Conservation (phyloP, 2,329 filamentous ascomycete species). For the Pestalotiopsis sp. region DNA sequence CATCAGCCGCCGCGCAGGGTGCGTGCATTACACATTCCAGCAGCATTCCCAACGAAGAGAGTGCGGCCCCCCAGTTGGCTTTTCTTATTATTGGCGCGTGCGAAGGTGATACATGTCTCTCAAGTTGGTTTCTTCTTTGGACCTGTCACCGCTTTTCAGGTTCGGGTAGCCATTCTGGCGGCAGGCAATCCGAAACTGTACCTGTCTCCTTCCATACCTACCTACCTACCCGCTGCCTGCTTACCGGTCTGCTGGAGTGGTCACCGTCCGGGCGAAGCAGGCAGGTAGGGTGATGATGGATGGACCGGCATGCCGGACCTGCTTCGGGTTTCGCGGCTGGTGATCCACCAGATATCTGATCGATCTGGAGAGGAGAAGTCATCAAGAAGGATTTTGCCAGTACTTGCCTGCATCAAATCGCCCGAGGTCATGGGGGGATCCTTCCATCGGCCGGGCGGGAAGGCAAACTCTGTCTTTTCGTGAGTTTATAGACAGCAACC, state of each 20-base stretch:
- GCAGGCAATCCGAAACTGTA: not conserved
- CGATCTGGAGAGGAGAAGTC: not conserved
- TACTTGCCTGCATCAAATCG: no score
- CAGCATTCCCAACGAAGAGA: not conserved
- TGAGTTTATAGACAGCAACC: not conserved
- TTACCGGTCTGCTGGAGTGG: not conserved
- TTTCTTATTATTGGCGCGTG: not conserved
- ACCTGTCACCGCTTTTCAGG: conserved; percentile 3
- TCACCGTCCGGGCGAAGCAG: not conserved
- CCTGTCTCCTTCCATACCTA: not conserved
- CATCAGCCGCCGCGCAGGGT: not conserved
- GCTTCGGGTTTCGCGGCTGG: not conserved
- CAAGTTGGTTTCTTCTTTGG: not conserved
- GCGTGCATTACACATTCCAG: not conserved
- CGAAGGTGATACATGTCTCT: not conserved
- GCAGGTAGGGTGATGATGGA: not conserved
- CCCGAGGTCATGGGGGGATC: no score
- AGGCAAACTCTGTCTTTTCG: not conserved
- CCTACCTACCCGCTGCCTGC: no score
- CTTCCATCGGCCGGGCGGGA: not conserved
- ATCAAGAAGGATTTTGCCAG: no score
- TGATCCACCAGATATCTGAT: not conserved
- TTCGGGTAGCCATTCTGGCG: not conserved
- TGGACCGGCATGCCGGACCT: not conserved
- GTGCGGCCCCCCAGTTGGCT: not conserved